Base-by-base conservation (phyloP, 2,329 filamentous ascomycete genomes). In the Botrytis sinoallii region DNA sequence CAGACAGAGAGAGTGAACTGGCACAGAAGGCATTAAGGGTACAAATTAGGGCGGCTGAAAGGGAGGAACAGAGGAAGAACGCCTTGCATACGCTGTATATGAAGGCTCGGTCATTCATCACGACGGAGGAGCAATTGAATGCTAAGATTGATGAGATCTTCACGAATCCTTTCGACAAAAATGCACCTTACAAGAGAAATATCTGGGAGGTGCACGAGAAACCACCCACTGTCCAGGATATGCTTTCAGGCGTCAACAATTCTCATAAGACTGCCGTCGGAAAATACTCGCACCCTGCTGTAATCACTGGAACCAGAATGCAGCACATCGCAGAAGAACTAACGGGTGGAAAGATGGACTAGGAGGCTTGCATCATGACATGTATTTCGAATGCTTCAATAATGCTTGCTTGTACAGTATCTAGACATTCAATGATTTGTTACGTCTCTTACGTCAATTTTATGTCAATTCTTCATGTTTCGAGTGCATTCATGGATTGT, bases 31-130 rank as follows among this genome's bases (percentile, higher is more conserved):
- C 85, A 67, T 82, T 80, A 7, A 79, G 75, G 55, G 84, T 85
- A 22, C 82, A 82, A 22, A 83, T 84, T 22, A 82, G 86, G 60
- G 82, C 85, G 46, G 83, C 83, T 16, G 82, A 84, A 71, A 90
- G 90, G 80, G 85, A 86, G 61, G 86, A 90, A 74, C 85, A 87
- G 71, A 88, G 92, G 69, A 86, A 88, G 75, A 89, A 95, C 77
- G 88, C 91, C 25, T 84, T 99, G 44, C 93, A 97, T 83, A 90
- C 93, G 74, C 88, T 99, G 20, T 99, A 99, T 84, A 92, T 96
- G 84, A 92, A 94, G 78, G 94, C 96, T 8, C 89, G 92, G 40
- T 85, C 89, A 57, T 99, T 98, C 84, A 98, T 99, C 81, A 91
- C 94, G 29, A 91, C 88, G 38, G 94, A 97, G 81, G 84, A 87